Conservation (phyloP, 106 monocot species). For the Phalaenopsis equestris region DNA sequence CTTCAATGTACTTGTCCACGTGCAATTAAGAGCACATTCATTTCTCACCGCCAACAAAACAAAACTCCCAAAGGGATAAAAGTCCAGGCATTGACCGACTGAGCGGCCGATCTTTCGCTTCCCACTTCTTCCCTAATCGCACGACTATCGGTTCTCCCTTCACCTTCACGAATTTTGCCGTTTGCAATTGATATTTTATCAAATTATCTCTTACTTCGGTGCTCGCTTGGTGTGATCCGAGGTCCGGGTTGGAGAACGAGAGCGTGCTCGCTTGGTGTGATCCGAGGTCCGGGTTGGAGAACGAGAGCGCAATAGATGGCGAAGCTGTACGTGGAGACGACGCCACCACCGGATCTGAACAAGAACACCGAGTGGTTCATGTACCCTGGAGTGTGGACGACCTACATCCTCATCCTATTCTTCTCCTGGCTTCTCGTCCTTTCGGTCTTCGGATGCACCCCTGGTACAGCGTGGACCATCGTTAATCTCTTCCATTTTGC, state of each 20-base stretch:
- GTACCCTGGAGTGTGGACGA: slow-evolving; percentile 90
- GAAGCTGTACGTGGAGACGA: slow-evolving; percentile 60
- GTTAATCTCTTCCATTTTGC: slow-evolving; percentile 67
- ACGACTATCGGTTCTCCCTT: too few species aligned
- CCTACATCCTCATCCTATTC: slow-evolving; percentile 81
- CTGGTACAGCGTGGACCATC: slow-evolving; percentile 68
- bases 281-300: neutral
- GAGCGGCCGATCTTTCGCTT: too few species aligned
- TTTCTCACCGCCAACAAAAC: too few species aligned
- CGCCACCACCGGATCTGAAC: slow-evolving; percentile 71
- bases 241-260: neutral
- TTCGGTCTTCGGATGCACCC: slow-evolving; percentile 63
- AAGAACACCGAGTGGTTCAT: slow-evolving; percentile 95
- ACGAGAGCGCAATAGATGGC: slow-evolving; percentile 27
- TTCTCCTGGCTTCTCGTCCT: slow-evolving; percentile 75
- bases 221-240: neutral
- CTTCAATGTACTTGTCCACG: too few species aligned
- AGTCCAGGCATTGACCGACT: too few species aligned
- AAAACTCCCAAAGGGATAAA: too few species aligned
- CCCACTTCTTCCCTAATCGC: too few species aligned
- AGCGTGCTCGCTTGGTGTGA: neutral
- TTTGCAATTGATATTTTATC: neutral
- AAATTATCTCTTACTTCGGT: neutral
- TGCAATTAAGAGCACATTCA: too few species aligned
- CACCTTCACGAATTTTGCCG: too few species aligned